Conservation (phyloP, 2,329 filamentous ascomycete species). For the Colletotrichum salicis region DNA sequence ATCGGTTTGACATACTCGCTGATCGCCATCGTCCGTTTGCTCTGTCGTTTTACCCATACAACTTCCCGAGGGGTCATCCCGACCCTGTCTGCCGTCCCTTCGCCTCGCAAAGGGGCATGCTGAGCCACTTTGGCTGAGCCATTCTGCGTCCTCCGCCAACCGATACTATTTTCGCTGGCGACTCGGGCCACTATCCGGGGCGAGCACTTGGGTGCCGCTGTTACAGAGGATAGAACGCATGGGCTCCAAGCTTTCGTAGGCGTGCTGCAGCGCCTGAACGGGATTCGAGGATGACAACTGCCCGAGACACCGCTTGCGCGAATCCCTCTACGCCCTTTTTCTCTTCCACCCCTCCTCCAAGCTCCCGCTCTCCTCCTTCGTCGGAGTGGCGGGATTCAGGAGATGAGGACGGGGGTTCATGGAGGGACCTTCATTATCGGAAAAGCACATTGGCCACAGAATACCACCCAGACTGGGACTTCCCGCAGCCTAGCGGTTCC, state of each 20-base stretch:
- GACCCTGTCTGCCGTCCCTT: not conserved
- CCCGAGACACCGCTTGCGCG: not conserved
- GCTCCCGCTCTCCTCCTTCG: slow-evolving; percentile 22
- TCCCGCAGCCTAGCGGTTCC: not conserved
- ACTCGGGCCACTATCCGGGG: not conserved
- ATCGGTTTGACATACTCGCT: slow-evolving; percentile 14
- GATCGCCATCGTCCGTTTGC: slow-evolving; percentile 25
- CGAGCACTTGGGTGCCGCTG: not conserved
- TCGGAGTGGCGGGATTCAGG: slow-evolving; percentile 29
- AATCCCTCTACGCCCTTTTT: not conserved
- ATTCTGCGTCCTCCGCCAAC: slow-evolving; percentile 3
- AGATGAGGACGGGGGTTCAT: slow-evolving; percentile 19
- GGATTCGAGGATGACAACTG: not conserved
- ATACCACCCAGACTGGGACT: slow-evolving; percentile 6
- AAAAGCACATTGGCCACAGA: not conserved
- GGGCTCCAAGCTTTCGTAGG: not conserved
- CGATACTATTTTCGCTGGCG: not conserved
- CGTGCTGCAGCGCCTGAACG: not conserved
- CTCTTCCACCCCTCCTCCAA: slow-evolving; percentile 3
- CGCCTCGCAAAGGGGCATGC: not conserved
- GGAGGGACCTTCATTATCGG: slow-evolving; percentile 19
- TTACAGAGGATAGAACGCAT: not conserved
- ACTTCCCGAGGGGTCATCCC: slow-evolving; percentile 11
- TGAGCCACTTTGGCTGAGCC: not conserved
- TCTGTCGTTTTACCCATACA: slow-evolving; percentile 20